Base-by-base conservation (phyloP, 345 rosid genomes). In the Aethionema arabicum region DNA sequence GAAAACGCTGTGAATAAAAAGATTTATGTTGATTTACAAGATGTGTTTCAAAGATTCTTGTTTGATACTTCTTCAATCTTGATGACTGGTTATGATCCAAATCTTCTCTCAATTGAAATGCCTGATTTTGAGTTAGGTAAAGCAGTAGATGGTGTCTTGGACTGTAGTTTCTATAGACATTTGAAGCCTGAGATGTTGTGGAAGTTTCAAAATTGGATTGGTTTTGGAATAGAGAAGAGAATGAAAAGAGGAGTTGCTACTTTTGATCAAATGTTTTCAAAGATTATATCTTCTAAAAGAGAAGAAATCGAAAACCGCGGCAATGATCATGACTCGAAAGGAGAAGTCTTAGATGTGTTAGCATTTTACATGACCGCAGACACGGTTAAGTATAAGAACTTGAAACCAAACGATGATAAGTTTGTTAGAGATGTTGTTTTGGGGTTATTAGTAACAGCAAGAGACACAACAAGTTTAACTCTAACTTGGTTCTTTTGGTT, bases 401-500 rank as follows among this genome's bases (percentile, higher is more conserved):
- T 16, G 27, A 8, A 12, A 0, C 59, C 58, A 5, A 44, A 44
- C 29, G 58, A 45, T 7, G 74, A 76, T 11, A 60, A 75, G 49
- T 80, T 76, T 53, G 6, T 80, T n/a, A 76, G 80, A 54, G 88
- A 80, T 52, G 72, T 60, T 29, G 13, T 80, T 32, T 15, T 80
- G 30, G 76, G 49, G 31, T 57, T 83, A 41, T 15, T 80, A 68
- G 4, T 75, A 30, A 83, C 83, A 2, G 83, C 82, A 7, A 59
- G 76, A 46, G 85, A 74, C 52, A 53, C 61, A 10, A 52, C 52
- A 42, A 52, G 69, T 13, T 65, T 53, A 9, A 61, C 61, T 65
- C 65, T 83, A 15, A 39, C 74, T 7, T 78, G 81, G 81, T 66
- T 83, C 10, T 80, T 83, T n/a, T 78, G 78, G 81, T 62, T 68